Conservation (phyloP, 1,284 basidiomycete species). For the Retiboletus fuscus region DNA sequence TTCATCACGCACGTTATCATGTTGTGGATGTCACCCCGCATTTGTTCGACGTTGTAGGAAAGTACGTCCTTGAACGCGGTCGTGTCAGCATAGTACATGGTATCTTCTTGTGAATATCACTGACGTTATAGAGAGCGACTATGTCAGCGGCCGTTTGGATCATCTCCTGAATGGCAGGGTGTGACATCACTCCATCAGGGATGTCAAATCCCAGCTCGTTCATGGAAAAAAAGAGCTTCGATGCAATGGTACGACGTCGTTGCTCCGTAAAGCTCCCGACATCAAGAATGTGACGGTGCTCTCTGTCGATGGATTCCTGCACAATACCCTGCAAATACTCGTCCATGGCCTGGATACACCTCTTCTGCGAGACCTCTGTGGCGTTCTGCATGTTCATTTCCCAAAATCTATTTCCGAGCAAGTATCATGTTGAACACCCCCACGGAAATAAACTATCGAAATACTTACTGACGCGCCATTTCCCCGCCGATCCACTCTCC, state of each 20-base stretch:
- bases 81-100: slow-evolving; percentile 2
- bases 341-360: slow-evolving; percentile 35
- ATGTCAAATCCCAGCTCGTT: slow-evolving; percentile 25
- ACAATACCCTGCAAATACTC: slow-evolving; percentile 50
- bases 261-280: slow-evolving; percentile 49
- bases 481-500: too few species aligned
- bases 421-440: too few species aligned
- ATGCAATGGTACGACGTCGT: slow-evolving; percentile 26
- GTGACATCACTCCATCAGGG: too few species aligned
- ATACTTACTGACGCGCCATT: too few species aligned
- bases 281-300: slow-evolving; percentile 43
- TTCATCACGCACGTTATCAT: too few species aligned
- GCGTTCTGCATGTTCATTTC: slow-evolving; percentile 19
- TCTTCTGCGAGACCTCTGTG: too few species aligned
- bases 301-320: slow-evolving; percentile 53
- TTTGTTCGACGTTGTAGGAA: too few species aligned
- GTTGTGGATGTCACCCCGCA: too few species aligned
- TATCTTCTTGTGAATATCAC: slow-evolving; percentile 7
- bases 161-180: too few species aligned
- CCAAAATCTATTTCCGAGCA: slow-evolving; percentile 31
- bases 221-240: slow-evolving; percentile 28
- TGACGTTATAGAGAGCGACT: slow-evolving; percentile 28
- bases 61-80: too few species aligned
- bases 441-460: too few species aligned
- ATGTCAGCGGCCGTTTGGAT: slow-evolving; percentile 24